Evolutionary conservation across 352 stramenopile species (phyloP), one percentile per base, ranked within the genome.

Genomic region (Globisporangium recalcitrans): DNA sequence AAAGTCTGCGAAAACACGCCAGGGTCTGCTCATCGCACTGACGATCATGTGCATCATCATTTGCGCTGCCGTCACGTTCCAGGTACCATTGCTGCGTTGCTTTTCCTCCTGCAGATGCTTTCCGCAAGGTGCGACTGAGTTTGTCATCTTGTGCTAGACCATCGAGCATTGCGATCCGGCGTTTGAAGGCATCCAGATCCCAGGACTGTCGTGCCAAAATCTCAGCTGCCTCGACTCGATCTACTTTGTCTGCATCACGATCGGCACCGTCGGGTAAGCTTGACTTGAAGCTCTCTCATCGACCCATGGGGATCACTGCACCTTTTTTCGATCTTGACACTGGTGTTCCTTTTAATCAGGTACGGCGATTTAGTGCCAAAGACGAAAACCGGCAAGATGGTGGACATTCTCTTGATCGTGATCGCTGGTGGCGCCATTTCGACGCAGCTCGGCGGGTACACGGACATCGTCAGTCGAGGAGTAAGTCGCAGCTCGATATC

Each of bases 181-280:
- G 11, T 69, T 47, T 22, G 21, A 38, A 38, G 29, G 53, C 53
- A 21, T 11, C 1, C 60, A 74, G 38, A 14, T 74, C 24, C 55
- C 54, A 1, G 70, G 69, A 3, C 51, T 71, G 16, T 80, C 72
- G 59, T 91, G 82, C 60, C 82, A 90, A 53, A 67, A 85, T 11
- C 62, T 91, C 55, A 85, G 80, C 24, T 93, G 92, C 57, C 78
- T 91, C 49, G 79, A 92, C 29, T 67, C 80, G 44, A 78, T 88
- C 38, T 95, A 95, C 64, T 91, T 95, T 62, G 76, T 95, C 22
- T 88, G 85, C 55, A 92, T 91, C 59, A 94, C 85, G 0, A 91
- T 94, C 60, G 77, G 72, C 60, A 94, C 86, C 19, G 82, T 95
- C 46, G 85, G 83, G 75, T 94, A 77, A 44, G 71, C 61, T 27